Base-by-base conservation (phyloP, 2,329 filamentous ascomycete species). In the Colletotrichum siamense region DNA sequence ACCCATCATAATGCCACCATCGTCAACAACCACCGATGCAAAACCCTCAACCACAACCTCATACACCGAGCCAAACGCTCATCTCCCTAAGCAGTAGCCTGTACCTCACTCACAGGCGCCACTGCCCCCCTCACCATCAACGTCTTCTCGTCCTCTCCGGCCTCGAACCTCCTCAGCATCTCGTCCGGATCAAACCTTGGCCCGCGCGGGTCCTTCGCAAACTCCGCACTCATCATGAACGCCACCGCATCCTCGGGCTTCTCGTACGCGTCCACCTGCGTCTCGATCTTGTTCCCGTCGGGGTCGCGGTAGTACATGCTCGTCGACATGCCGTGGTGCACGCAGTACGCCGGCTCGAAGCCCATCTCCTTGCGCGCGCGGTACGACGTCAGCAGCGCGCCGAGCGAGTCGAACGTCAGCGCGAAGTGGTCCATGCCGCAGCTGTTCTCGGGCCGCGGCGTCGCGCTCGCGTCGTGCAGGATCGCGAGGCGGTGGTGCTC, bases 281-380 rank as follows among this genome's bases (percentile, higher is more conserved):
- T 85, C 81, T 90, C 89, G 34, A 90, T 69, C 78, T 81, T 77
- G 79, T 89, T 89, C 15, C 87, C 86, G 78, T 90, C 88, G 7
- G 87, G 88, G 79, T 90, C 88, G 9, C 77, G 73, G 78, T 89
- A 89, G 79, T 90, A 89, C 52, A 89, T 85, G 78, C 83, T 86
- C 0, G 83, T 87, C 3, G 86, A 89, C 3, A 83, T 82, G 5
- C 88, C 88, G 79, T 90, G 88, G 78, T 90, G 88, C 36, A 88
- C 82, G 73, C 80, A 84, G 86, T 86, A 88, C 6, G 82, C 34
- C 0, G 88, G 88, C 34, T 79, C 16, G 59, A 88, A 85, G 1
- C 84, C 85, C 6, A 78, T 73, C 0, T 78, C 78, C 75, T 84
- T 85, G 22, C 84, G 81, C 75, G 85, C 81, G 30, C 77, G 75